Percentiles rank a stretch among this genome's conserved stretches.
Conservation (phyloP, 1,139 yeast species). For the Saccharomyces hybrid region DNA sequence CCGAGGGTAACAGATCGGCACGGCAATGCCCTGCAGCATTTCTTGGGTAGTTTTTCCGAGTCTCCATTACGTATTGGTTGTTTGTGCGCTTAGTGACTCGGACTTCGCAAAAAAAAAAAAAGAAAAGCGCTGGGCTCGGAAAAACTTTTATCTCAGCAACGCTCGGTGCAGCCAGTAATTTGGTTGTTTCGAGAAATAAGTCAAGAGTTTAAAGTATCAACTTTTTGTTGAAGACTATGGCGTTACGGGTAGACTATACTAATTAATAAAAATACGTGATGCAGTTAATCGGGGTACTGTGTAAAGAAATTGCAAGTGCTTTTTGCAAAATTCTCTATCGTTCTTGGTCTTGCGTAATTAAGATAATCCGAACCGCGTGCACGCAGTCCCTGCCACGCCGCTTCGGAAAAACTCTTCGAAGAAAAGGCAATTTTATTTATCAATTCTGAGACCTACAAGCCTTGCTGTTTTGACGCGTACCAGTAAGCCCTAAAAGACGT, state of each 20-base stretch:
- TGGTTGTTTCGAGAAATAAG: neutral
- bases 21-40: neutral
- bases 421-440: neutral
- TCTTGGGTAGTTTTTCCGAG: neutral
- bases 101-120: neutral
- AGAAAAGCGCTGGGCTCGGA: neutral
- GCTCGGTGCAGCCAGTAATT: neutral
- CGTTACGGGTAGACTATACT: too few species aligned
- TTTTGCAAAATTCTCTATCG: neutral
- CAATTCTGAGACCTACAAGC: neutral
- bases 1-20: neutral
- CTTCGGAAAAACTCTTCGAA: neutral
- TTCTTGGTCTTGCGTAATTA: neutral
- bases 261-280: neutral
- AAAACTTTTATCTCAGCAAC: neutral
- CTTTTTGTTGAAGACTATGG: neutral
- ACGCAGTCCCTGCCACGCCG: neutral
- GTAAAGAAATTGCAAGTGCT: neutral
- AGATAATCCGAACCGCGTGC: neutral
- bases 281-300: neutral
- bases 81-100: neutral
- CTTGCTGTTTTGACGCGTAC: neutral
- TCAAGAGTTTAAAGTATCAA: neutral
- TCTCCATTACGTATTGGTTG: neutral
- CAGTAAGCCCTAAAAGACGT: neutral